Evolutionary conservation across 805 yeast genomes (phyloP).

Genomic region (Wickerhamiella shivajii): DNA sequence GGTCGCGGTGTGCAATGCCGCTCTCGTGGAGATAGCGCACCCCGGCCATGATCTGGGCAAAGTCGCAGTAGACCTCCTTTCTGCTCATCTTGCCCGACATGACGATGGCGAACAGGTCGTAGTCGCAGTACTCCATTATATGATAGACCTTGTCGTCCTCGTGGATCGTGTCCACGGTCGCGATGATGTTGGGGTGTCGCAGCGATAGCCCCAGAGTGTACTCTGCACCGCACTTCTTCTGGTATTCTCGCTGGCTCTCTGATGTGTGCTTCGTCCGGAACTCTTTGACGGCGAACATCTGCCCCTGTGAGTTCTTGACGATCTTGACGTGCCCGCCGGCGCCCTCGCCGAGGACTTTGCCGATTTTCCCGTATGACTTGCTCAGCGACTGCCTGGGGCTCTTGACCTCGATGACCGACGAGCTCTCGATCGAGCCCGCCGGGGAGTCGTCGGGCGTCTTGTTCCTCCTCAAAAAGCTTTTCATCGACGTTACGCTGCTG

Average conservation of each 20-base stretch:
- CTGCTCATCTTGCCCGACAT: constrained; percentile 81
- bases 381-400: constrained; percentile 23
- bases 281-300: constrained; percentile 83
- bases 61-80: constrained; percentile 75
- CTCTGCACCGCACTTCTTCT: constrained; percentile 85
- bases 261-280: constrained; percentile 61
- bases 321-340: constrained; percentile 86
- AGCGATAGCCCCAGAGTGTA: constrained; percentile 87
- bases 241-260: constrained; percentile 73
- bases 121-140: constrained; percentile 91
- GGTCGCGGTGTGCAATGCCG: constrained; percentile 83
- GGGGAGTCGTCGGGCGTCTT: constrained; percentile 19
- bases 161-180: constrained; percentile 80
- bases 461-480: too few relatives aligned
- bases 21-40: constrained; percentile 60
- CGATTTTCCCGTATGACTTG: constrained; percentile 65
- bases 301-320: constrained; percentile 42
- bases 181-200: constrained; percentile 79
- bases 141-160: constrained; percentile 78
- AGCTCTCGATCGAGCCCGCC: constrained; percentile 13
- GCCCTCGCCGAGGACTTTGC: constrained; percentile 83
- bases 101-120: constrained; percentile 82
- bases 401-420: too few relatives aligned
- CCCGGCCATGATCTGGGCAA: constrained; percentile 73
- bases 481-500: constrained; percentile 33